Conservation (phyloP, 768 basidiomycete genomes). For the Lyophyllum shimeji region DNA sequence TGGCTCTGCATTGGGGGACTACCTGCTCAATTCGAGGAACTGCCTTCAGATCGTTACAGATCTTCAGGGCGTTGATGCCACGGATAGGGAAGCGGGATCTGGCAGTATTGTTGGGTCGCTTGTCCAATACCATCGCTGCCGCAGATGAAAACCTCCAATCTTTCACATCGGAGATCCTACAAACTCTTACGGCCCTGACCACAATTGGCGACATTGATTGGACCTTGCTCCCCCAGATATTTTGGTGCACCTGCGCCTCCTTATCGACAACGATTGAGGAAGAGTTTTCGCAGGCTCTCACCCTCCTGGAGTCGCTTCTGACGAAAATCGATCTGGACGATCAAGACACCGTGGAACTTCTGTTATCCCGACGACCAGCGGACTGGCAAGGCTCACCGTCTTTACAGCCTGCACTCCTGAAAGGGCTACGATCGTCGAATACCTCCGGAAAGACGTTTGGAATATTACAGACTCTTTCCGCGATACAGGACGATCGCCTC, state of each 20-base stretch:
- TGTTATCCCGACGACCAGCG: conserved; percentile 64
- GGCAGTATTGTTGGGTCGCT: conserved; percentile 74
- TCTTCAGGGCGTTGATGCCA: conserved; percentile 82
- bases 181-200: conserved; percentile 68
- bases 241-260: conserved; percentile 84
- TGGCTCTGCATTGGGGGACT: conserved; percentile 84
- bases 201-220: conserved; percentile 55
- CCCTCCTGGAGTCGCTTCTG: conserved; percentile 64
- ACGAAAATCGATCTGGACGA: conserved; percentile 73
- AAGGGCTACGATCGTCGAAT: conserved; percentile 76
- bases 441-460: conserved; percentile 68
- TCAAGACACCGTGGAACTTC: conserved; percentile 59
- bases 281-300: conserved; percentile 72
- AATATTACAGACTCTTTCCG: conserved; percentile 62
- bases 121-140: conserved; percentile 82
- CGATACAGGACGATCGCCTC: conserved; percentile 58
- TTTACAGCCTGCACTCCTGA: conserved; percentile 70
- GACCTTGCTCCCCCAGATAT: conserved; percentile 74
- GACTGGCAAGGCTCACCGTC: conserved; percentile 68
- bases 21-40: conserved; percentile 82
- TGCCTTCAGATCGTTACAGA: conserved; percentile 86
- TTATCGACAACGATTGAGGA: conserved; percentile 79
- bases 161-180: conserved; percentile 81
- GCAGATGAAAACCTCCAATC: conserved; percentile 74
- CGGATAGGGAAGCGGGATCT: conserved; percentile 69